phyloP scores from a whole-genome alignment of 805 yeast species.

The Lipomyces mesembrius region DNA sequence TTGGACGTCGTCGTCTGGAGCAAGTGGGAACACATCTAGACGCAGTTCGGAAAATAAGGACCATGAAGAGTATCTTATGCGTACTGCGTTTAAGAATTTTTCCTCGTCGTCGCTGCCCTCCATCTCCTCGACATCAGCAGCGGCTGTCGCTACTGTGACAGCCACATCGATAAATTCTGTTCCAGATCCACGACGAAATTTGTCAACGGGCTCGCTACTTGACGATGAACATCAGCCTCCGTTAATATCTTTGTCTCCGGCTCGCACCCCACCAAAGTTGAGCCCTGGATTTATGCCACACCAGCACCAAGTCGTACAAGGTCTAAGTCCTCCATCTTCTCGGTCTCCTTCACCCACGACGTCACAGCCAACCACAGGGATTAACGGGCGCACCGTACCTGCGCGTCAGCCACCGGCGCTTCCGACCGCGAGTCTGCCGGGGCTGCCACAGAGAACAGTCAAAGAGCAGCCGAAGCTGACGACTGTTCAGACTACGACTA shows the following conservation, averaged over 20 bases:
- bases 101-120: slow-evolving; percentile 27
- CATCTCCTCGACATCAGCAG: slow-evolving; percentile 6
- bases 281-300: not conserved
- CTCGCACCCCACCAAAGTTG: slow-evolving; percentile 15
- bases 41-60: slow-evolving; percentile 16
- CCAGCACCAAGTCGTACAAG: not conserved
- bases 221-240: slow-evolving; percentile 4
- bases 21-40: not conserved
- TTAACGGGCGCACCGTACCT: slow-evolving; percentile 7
- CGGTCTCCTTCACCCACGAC: slow-evolving; percentile 23
- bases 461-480: not conserved
- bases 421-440: not conserved
- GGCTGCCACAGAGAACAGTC: not conserved
- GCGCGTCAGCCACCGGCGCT: too few relatives aligned
- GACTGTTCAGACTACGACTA: not conserved
- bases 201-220: slow-evolving; percentile 7
- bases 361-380: not conserved
- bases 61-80: slow-evolving; percentile 14
- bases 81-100: slow-evolving; percentile 29
- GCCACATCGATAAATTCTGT: not conserved
- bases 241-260: slow-evolving; percentile 15
- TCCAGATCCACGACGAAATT: slow-evolving; percentile 7
- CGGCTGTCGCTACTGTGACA: not conserved
- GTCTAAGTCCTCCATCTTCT: slow-evolving; percentile 8
- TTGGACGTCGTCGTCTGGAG: slow-evolving; percentile 2